Base-by-base conservation (phyloP, 208 protist species). In the Herpetomonas muscarum region DNA sequence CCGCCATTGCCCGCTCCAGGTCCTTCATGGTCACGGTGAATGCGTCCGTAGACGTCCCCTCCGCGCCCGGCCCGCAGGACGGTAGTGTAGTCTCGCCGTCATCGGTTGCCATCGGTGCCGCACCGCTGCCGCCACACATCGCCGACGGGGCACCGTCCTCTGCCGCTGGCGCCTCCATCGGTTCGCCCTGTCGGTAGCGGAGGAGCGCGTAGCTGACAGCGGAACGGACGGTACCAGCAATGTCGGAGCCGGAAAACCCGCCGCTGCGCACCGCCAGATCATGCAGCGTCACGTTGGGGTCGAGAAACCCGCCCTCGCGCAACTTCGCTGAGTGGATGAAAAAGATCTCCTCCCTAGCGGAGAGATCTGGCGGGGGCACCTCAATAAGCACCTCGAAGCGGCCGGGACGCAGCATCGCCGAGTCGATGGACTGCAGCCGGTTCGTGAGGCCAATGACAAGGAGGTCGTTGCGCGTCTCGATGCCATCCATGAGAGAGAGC, bases 191-290 rank as follows among this genome's bases (percentile, higher is more conserved):
- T 39, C 64, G 74, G 54, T 85, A 76, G 10, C 84, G 78, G 47
- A 90, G 66, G 28, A 97, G 59, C 0, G 91, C 87, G 64, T 82
- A 83, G 63, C 87, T 96, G 2, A 81, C 45, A 17, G 94, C 94
- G 3, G 77, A 62, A 22, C 87, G 84, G 25, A 96, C 85, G 30
- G 81, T 62, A 34, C 89, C 90, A 0, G 84, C 83, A 49, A 97
- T 88, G 64, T 99, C 98, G 31, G 97, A 93, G 48, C 98, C 98
- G 21, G 88, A 98, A 73, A 98, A 99, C 52, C 99, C 99, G 48
- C 88, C 94, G 1, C 96, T 98, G n/a, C 70, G 42, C 10, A 55
- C 54, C 0, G 98, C 98, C 6, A 99, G 67, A 3, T 92, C 55
- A 15, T 69, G 54, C 15, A 99, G 50, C 24, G 92, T 53, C 0